A percentile compares a stretch with the other conserved stretches of the same genome.
Evolutionary conservation across 2,329 filamentous ascomycete genomes (phyloP).

Genomic region (Xylariaceae sp.): DNA sequence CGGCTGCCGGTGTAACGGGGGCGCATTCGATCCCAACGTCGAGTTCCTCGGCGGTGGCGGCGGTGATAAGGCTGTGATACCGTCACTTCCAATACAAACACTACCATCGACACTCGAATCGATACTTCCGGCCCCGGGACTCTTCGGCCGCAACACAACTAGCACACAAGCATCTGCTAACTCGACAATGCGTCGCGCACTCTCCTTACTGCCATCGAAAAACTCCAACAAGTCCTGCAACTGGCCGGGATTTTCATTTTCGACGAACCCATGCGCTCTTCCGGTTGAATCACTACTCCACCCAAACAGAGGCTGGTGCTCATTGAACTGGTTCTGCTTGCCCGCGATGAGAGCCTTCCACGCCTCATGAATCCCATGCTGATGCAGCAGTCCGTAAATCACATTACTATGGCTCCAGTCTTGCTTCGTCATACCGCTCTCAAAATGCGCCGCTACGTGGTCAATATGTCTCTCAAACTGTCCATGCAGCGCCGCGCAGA

Average conservation of each 20-base stretch:
- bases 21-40: not conserved
- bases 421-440: slow-evolving; percentile 56
- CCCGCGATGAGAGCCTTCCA: slow-evolving; percentile 56
- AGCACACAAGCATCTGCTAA: slow-evolving; percentile 45
- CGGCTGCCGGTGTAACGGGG: not conserved
- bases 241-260: slow-evolving; percentile 60
- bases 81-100: too few species aligned
- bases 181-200: slow-evolving; percentile 54
- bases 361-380: slow-evolving; percentile 56
- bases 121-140: slow-evolving; percentile 3
- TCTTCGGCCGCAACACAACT: slow-evolving; percentile 29
- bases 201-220: slow-evolving; percentile 55
- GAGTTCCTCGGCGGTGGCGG: not conserved
- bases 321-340: slow-evolving; percentile 40
- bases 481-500: slow-evolving; percentile 60
- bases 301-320: slow-evolving; percentile 53
- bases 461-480: slow-evolving; percentile 64
- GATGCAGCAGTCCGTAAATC: slow-evolving; percentile 63
- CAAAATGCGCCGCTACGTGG: slow-evolving; percentile 65
- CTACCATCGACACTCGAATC: slow-evolving; percentile 12
- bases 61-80: too few species aligned
- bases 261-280: slow-evolving; percentile 53
- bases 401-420: slow-evolving; percentile 69
- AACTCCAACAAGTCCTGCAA: slow-evolving; percentile 63
- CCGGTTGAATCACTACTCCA: slow-evolving; percentile 58